Evolutionary conservation across 768 basidiomycete species (phyloP).

Genomic region (Collybia mongolica): DNA sequence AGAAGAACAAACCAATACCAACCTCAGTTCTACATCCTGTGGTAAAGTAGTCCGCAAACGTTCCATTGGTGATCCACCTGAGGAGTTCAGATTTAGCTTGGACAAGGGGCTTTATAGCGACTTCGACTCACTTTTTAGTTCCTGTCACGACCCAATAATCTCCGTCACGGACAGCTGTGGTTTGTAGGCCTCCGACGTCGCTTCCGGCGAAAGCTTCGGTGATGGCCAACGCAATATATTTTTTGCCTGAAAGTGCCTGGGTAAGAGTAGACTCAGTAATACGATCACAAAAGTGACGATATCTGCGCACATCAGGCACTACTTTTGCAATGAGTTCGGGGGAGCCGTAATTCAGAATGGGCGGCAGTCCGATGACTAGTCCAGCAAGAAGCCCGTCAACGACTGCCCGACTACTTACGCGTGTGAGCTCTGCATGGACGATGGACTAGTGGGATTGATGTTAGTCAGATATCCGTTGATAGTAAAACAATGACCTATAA

Average conservation of each 20-base stretch:
- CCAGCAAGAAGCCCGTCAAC: conserved; percentile 85
- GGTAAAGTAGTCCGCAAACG: conserved; percentile 83
- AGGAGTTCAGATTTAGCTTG: background rate
- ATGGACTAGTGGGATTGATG: conserved; percentile 50
- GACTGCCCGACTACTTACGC: conserved; percentile 83
- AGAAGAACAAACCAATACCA: conserved; percentile 2
- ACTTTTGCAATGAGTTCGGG: conserved; percentile 69
- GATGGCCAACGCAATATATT: conserved; percentile 88
- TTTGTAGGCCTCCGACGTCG: conserved; percentile 83
- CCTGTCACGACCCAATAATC: conserved; percentile 88
- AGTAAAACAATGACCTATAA: conserved; percentile 21
- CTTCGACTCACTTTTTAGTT: conserved; percentile 72
- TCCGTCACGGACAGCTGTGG: conserved; percentile 82
- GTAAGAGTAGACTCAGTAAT: background rate
- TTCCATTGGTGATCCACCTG: conserved; percentile 90
- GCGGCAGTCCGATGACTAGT: conserved; percentile 85
- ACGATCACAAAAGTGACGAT: background rate
- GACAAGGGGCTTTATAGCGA: background rate
- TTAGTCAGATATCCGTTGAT: background rate
- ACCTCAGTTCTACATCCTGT: conserved; percentile 75
- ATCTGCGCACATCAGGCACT: conserved; percentile 59
- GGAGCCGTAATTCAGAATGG: conserved; percentile 84
- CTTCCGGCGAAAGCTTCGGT: conserved; percentile 93
- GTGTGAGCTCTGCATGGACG: conserved; percentile 77
- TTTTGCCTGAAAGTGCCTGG: conserved; percentile 63